Evolutionary conservation across 148 eudicot species (phyloP).

Genomic region (Suaeda aralocaspica): DNA sequence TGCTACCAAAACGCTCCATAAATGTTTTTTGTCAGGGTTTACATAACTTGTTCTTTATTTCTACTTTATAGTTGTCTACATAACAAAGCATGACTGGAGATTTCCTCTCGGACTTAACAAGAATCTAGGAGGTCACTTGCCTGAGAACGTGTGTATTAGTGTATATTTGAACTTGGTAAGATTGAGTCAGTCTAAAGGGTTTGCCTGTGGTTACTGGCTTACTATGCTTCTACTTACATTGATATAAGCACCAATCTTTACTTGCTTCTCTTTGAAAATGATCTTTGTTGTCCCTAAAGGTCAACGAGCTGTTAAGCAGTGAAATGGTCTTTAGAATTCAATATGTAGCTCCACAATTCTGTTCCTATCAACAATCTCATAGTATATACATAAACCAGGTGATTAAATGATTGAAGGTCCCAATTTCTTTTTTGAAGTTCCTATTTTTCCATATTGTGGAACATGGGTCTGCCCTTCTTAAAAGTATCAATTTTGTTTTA

Average conservation of each 20-base stretch:
- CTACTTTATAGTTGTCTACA: background rate
- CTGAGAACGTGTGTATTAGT: background rate
- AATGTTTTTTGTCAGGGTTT: background rate
- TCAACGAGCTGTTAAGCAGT: background rate
- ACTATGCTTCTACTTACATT: background rate
- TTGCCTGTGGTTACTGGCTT: background rate
- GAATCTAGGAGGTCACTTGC: background rate
- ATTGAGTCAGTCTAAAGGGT: background rate
- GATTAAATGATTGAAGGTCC: too few relatives aligned
- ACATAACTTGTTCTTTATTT: background rate
- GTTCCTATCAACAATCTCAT: too few relatives aligned
- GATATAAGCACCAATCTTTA: background rate
- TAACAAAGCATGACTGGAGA: background rate
- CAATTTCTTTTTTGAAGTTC: background rate
- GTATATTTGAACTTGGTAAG: background rate
- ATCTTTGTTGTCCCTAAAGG: background rate
- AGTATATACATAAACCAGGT: too few relatives aligned
- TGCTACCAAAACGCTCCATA: too few relatives aligned
- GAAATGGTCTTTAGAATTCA: background rate
- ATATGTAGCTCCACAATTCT: background rate
- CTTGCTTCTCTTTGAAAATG: background rate
- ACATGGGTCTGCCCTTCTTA: background rate
- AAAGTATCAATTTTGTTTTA: background rate
- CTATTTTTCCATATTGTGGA: background rate
- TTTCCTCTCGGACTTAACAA: conserved; percentile 1